These are phyloP conservation scores for Penicillium sclerotiorum DNA, from an alignment of 2,329 filamentous ascomycete genomes.

Conservation along the genomic window DNA sequence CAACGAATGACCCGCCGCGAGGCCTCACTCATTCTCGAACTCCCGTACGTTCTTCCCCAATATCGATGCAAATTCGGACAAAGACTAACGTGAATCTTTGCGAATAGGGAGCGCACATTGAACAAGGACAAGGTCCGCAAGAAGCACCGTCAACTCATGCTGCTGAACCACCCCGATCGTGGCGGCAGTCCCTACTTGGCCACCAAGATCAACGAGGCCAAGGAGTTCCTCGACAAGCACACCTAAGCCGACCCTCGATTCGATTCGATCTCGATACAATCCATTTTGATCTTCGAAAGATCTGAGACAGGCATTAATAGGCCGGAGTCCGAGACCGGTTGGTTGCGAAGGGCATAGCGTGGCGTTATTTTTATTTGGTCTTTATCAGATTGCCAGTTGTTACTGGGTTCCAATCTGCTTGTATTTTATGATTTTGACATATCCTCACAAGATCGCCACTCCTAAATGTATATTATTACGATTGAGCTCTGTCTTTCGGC, in stretches of 20 bases:
- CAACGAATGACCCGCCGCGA: conserved; percentile 90
- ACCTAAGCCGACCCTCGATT: conserved; percentile 21
- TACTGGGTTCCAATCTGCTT: conserved; percentile 56
- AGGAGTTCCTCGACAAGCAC: conserved; percentile 88
- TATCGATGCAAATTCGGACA: background rate
- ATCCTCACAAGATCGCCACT: conserved; percentile 65
- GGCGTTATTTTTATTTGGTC: conserved; percentile 35
- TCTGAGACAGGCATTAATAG: no score
- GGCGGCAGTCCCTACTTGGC: conserved; percentile 95
- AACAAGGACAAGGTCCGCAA: conserved; percentile 95
- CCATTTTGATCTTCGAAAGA: no score
- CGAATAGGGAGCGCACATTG: conserved; percentile 81
- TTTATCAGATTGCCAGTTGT: conserved; percentile 24
- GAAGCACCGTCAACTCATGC: conserved; percentile 92
- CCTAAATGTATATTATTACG: conserved; percentile 46
- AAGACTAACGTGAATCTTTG: conserved; percentile 11
- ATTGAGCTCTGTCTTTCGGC: background rate
- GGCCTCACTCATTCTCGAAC: conserved; percentile 84
- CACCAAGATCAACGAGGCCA: conserved; percentile 98
- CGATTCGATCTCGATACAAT: background rate
- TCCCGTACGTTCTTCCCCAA: conserved; percentile 65
- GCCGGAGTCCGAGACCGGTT: no score
- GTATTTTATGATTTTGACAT: conserved; percentile 56
- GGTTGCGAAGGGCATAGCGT: conserved; percentile 44
- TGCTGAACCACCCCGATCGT: conserved; percentile 93